phyloP scores from a whole-genome alignment of 1,284 basidiomycete genomes.

The Baeospora myosura region DNA sequence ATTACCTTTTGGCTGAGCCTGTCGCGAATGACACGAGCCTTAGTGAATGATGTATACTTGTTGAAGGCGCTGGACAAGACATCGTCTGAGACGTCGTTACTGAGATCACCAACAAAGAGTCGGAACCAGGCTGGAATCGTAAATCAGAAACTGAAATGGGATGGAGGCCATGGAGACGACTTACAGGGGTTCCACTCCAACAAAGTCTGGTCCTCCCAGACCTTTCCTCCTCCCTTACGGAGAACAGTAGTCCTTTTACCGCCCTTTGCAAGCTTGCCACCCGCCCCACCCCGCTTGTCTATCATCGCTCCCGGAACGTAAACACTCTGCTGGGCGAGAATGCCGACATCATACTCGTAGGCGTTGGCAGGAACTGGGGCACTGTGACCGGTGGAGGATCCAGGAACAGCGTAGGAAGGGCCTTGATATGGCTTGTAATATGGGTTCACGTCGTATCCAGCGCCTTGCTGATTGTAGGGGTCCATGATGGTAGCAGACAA shows the following conservation, averaged over 20 bases:
- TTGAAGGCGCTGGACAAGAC: conserved; percentile 88
- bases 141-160: no score
- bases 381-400: conserved; percentile 56
- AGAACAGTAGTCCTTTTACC: conserved; percentile 92
- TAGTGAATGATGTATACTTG: conserved; percentile 88
- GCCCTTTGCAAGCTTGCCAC: conserved; percentile 80
- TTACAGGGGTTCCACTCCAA: conserved; percentile 96
- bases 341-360: conserved; percentile 83
- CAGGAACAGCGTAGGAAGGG: conserved; percentile 62
- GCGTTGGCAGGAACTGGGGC: conserved; percentile 84
- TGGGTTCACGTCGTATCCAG: conserved; percentile 59
- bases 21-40: conserved; percentile 92
- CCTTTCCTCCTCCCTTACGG: conserved; percentile 89
- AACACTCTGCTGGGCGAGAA: conserved; percentile 79
- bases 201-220: conserved; percentile 97
- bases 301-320: conserved; percentile 85
- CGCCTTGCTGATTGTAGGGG: conserved; percentile 39
- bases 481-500: conserved; percentile 29
- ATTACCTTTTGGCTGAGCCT: conserved; percentile 79
- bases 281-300: conserved; percentile 76
- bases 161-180: conserved; percentile 25
- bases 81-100: conserved; percentile 96
- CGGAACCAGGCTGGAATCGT: conserved; percentile 94
- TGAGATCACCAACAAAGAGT: conserved; percentile 95
- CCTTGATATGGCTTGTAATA: conserved; percentile 73